These are phyloP conservation scores for Rhizopogon rudus DNA, from an alignment of 768 basidiomycete genomes.

Conservation along the genomic window DNA sequence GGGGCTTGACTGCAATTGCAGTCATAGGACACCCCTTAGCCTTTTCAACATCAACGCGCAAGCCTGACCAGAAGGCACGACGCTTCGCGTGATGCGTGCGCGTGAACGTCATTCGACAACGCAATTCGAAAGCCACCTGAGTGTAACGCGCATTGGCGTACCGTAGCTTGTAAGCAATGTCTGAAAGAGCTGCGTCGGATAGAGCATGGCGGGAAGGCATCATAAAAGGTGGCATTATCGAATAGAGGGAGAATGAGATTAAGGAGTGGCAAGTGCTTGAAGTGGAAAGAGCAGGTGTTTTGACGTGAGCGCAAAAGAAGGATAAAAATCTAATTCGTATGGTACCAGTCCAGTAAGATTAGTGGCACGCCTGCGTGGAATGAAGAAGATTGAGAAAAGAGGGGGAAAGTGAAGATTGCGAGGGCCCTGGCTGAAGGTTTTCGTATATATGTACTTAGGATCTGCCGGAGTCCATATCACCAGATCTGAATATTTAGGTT, in stretches of 20 bases:
- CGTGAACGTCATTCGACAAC: slow-evolving; percentile 20
- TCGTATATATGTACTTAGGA: slow-evolving; percentile 14
- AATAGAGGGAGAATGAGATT: background rate
- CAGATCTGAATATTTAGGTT: background rate
- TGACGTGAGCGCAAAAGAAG: slow-evolving; percentile 2
- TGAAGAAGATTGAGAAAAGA: slow-evolving; percentile 3
- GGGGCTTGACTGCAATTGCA: slow-evolving; percentile 35
- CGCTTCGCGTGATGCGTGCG: slow-evolving; percentile 44
- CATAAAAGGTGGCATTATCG: slow-evolving; percentile 1
- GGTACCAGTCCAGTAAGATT: slow-evolving; percentile 2
- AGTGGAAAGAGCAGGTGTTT: background rate
- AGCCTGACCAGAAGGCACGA: slow-evolving; percentile 40
- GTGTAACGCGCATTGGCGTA: slow-evolving; percentile 38
- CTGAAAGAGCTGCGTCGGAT: slow-evolving; percentile 21
- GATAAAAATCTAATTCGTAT: background rate
- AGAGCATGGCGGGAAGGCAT: slow-evolving; percentile 9
- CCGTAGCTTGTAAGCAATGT: slow-evolving; percentile 38
- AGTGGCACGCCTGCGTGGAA: slow-evolving; percentile 10
- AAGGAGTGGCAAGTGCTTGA: slow-evolving; percentile 1
- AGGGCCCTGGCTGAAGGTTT: slow-evolving; percentile 7
- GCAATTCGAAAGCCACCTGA: slow-evolving; percentile 33
- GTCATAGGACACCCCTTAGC: slow-evolving; percentile 36
- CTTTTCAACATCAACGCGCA: slow-evolving; percentile 37
- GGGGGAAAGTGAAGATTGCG: background rate
- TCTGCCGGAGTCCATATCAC: background rate